Evolutionary conservation across 2,329 filamentous ascomycete genomes (phyloP), one percentile per base, ranked within the genome.

Genomic region (Talaromyces sp.): DNA sequence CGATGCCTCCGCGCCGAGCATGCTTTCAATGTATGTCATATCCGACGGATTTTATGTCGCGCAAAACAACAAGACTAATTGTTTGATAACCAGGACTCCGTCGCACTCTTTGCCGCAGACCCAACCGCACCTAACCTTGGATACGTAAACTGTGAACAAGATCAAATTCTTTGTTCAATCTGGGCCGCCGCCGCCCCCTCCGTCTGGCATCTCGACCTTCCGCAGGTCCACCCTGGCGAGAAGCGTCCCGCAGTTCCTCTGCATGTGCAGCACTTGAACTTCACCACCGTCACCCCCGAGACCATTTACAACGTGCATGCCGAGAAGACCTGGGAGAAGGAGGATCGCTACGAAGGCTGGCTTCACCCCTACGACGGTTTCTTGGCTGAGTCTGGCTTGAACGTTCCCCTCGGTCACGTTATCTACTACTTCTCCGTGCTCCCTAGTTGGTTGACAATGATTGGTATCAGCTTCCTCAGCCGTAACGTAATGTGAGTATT

Each of bases 401-500:
- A 79, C 49, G 74, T 87, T 62, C 83, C 84, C 16, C 72, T 87
- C 41, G 87, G 82, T 7, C 88, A 87, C 68, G 73, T 80, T 50
- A 80, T 88, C 63, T 88, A 80, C 74, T 82, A 73, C 35, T 83
- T 89, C 72, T 79, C 82, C 39, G 79, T 82, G 75, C 81, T 89
- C 69, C 87, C 87, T 3, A 87, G 83, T 70, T 89, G 87, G 87
- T 71, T 84, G 65, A 84, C 88, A 68, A 89, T 89, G 87, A 83
- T 89, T 68, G 75, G 81, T 49, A 84, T 89, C 75, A 86, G 83
- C 62, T 85, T 89, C 74, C 72, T 86, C 70, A 87, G 84, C 77
- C 79, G 87, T 70, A 83, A 81, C 13, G 79, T 89, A 73, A 88
- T 89, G 87, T 87, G 78, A 82, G 84, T 75, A 39, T 13, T n/a